Evolutionary conservation across 1,139 yeast genomes (phyloP), one percentile per base, ranked within the genome.

Genomic region (Scheffersomyces titani): DNA sequence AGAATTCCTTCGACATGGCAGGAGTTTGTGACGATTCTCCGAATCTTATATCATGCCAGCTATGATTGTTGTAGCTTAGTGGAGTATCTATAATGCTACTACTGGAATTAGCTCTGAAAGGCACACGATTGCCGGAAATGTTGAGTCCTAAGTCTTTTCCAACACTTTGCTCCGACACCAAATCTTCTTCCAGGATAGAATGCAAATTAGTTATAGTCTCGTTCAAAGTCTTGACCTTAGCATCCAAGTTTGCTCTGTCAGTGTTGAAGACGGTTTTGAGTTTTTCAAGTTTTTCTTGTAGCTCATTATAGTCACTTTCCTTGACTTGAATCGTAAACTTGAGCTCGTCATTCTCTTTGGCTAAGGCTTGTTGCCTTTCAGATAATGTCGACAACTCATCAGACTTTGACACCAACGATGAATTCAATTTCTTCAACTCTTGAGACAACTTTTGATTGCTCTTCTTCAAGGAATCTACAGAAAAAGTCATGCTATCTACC

Each of bases 401-500:
- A 2, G 67, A 53, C 54, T 71, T 71, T 11, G 67, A 51, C 51
- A 64, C 64, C 50, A 70, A 49, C 44, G 63, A 58, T 5, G 64
- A 63, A 48, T 67, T 68, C 3, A 70, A 55, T 22, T 63, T 67
- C 56, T 71, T 72, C 45, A 74, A 55, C 48, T 80, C 84, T 19
- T 63, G 61, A 1, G 71, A 55, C 6, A 69, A 55, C 56, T 74
- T 76, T 11, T 62, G 52, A 55, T 79, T 77, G 6, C 75, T 63
- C 54, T 70, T 71, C 56, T 74, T 78, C 51, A 74, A 59, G 1
- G 65, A 54, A 7, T 81, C 85, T 1, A 77, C 60, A 3, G 76
- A 69, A 19, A 68, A 60, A 47, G 83, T 80, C 49, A 88, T 71
- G 46, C 72, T 71, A 22, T 82, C 77, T 7, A 86, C 74, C 57